Evolutionary conservation across 768 basidiomycete species (phyloP), one percentile per base, ranked within the genome.

Genomic region (Pilatotrama ljubarskyi): DNA sequence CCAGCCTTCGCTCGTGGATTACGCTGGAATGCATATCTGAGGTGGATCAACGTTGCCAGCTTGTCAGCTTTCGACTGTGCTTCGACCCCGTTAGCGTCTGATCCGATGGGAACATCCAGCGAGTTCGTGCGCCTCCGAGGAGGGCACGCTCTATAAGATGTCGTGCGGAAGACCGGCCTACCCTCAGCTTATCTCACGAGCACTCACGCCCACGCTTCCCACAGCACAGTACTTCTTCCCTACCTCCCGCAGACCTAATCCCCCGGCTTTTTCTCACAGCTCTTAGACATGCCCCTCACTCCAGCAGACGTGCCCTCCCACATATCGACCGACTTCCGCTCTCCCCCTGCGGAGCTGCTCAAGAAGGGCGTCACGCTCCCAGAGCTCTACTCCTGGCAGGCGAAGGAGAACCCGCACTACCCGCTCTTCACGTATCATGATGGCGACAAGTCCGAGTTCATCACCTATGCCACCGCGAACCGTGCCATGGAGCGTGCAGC

Each of bases 361-460:
- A 24, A 20, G 20, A 44, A 38, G 13, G 25, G 48, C 1, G 22
- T 74, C 5, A 68, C 68, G 1, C 32, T 78, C 2, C 71, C 74
- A 1, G 67, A 78, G 54, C 43, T 78, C 17, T 73, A 70, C 37
- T 77, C 77, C 46, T 78, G 70, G 70, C 69, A 77, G 48, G 56
- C 59, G 3, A 42, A 64, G 18, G 58, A 75, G 42, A 69, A 64
- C 25, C 69, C 73, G 1, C 55, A 69, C 29, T 75, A 77, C 55
- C 74, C 72, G 15, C 49, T 76, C 24, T 76, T 74, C 59, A 59
- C 66, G 14, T 74, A 63, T 52, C 62, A 59, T 13, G 56, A 66
- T 8, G 66, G 63, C 8, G 61, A 63, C 56, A 65, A 61, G 6
- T 5, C 26, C 1, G 37, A 53, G 7, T 56, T 51, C 17, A 66